Base-by-base conservation (phyloP, 129 eudicot genomes). In the Flaveria sonorensis region DNA sequence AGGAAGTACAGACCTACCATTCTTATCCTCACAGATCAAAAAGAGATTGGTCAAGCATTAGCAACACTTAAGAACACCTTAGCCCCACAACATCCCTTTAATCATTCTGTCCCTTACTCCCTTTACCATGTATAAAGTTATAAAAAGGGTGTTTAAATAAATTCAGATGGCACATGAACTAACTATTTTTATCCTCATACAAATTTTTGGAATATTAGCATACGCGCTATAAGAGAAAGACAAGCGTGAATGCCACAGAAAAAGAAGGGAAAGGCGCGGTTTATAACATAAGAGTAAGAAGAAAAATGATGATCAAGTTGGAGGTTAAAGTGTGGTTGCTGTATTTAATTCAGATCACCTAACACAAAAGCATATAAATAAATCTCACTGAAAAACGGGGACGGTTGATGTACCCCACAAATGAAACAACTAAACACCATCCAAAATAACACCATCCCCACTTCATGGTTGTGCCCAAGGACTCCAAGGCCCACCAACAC, bases 331-430 rank as follows among this genome's bases (percentile, higher is more conserved):
- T 18, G 62, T 55, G 28, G 62, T 55, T 55, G 62, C 10, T 7
- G 0, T 32, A 32, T 32, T 32, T 32, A 32, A 32, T 55, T 55
- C 9, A 55, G 62, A 55, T 55, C 11, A 55, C 62, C 62, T 55
- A 55, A 8, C 62, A 7, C 62, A 55, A 19, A 61, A 70, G 62
- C 71, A 70, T 45, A 32, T 32, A 5, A 32, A 47, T 59, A 62
- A 14, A 71, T 79, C 77, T 62, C 65, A 60, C 64, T 62, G 67
- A 71, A 72, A 59, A 48, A 66, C 46, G 60, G 70, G 76, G 55
- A 59, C 63, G 70, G 53, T 71, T 79, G 19, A 79, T 71, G 83
- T 71, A 79, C 83, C 82, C 83, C 83, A 71, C 72, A 71, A 40
- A 79, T 61, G 46, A 52, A 71, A 61, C 83, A 79, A 71, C 26